Conservation (phyloP, 768 basidiomycete species). For the Saitozyma podzolica region DNA sequence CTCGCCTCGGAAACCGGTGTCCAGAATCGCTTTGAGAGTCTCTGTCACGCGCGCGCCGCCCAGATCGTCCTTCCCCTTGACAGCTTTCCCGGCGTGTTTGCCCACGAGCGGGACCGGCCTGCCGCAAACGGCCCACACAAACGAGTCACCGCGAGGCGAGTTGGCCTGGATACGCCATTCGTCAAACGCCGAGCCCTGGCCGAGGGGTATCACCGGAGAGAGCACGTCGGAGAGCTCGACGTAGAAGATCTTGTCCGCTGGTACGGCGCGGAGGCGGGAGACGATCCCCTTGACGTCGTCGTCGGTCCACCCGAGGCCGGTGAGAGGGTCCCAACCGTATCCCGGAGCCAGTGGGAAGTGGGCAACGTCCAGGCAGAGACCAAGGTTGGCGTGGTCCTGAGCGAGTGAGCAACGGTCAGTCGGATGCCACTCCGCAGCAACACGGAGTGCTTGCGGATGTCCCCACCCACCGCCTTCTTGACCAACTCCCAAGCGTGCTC, state of each 20-base stretch:
- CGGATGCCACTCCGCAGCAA: constrained; percentile 5
- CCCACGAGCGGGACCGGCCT: constrained; percentile 19
- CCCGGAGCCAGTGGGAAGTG: constrained; percentile 35
- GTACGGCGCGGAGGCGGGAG: constrained; percentile 5
- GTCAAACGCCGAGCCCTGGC: constrained; percentile 14
- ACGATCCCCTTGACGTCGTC: constrained; percentile 25
- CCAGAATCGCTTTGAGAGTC: constrained; percentile 11
- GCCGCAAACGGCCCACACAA: constrained; percentile 15
- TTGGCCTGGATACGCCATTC: constrained; percentile 2
- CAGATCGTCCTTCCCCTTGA: constrained; percentile 2
- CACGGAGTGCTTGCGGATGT: no score
- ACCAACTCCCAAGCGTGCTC: no score
- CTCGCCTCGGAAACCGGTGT: constrained; percentile 18
- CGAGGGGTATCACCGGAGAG: constrained; percentile 10
- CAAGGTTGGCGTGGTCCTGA: constrained; percentile 33
- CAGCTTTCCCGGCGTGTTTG: constrained; percentile 11
- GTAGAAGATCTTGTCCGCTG: constrained; percentile 41
- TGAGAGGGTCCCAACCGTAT: constrained; percentile 36
- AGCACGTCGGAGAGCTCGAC: constrained; percentile 34
- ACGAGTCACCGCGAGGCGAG: constrained; percentile 7
- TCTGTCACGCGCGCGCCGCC: constrained; percentile 7
- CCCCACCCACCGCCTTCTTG: no score
- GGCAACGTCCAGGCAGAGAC: constrained; percentile 35
- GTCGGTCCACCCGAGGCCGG: constrained; percentile 19
- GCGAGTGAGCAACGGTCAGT: not conserved